Base-by-base conservation (phyloP, 306 rosid species). In the Neltuma alba region DNA sequence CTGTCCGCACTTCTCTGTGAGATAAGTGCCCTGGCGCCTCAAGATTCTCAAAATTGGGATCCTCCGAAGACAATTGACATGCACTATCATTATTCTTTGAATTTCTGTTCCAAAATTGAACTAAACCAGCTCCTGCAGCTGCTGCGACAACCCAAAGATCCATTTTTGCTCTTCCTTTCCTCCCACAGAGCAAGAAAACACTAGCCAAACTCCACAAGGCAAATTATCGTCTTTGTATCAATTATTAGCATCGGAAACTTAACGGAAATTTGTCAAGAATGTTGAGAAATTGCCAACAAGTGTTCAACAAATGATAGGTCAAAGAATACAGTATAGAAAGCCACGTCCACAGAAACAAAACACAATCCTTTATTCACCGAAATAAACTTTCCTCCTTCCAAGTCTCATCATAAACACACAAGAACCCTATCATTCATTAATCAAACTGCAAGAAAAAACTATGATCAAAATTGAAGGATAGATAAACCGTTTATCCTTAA, bases 71-170 rank as follows among this genome's bases (percentile, higher is more conserved):
- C 48, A 77, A 85, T 36, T 69, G 81, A 50, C 74, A 63, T 25
- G 67, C 84, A 33, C 66, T 45, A 78, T 80, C 88, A 73, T 77
- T 65, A 37, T 73, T 82, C 55, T 71, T 82, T 16, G 86, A 74
- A 64, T 80, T 20, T 62, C 75, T 85, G 80, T 84, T 87, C 93
- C 88, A 91, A 82, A 77, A 85, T 84, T 87, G 90, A 23, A 89
- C 90, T 86, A 93, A 82, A 41, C 97, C 91, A 85, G 95, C 93
- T 76, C 97, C 95, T 15, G 95, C 87, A 48, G 91, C 93, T 9
- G 89, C 97, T 69, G 89, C 95, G 85, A 86, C 92, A 73, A 93
- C 86, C 97, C 93, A 93, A 30, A 93, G 81, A 78, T 91, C 97
- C 98, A 93, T 93, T 72, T 71, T 84, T 57, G 47, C 83, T 80